Conservation (phyloP, 306 rosid genomes). For the Astragalus membranaceus region DNA sequence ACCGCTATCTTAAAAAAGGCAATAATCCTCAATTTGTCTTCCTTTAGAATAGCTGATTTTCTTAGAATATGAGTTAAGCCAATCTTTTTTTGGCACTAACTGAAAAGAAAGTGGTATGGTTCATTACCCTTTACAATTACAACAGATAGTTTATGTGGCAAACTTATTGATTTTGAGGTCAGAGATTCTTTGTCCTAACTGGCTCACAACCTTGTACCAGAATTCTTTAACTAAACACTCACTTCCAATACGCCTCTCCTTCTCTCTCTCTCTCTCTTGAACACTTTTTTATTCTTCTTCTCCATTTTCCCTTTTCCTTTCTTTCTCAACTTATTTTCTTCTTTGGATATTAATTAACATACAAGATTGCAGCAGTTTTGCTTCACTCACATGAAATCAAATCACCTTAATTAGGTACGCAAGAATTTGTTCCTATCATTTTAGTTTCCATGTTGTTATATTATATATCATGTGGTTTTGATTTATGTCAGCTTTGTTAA, state of each 20-base stretch:
- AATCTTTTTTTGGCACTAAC: constrained; percentile 24
- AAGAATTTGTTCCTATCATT: background rate
- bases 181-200: constrained; percentile 51
- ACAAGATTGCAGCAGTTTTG: background rate
- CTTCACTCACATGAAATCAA: constrained; percentile 4
- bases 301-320: background rate
- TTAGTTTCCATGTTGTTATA: background rate
- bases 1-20: constrained; percentile 16
- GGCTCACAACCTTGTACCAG: constrained; percentile 30
- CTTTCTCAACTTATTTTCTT: constrained; percentile 9
- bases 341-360: background rate
- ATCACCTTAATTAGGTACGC: constrained; percentile 13
- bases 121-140: constrained; percentile 16
- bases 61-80: constrained; percentile 24
- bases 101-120: constrained; percentile 11
- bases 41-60: background rate
- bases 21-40: constrained; percentile 2
- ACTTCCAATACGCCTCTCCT: background rate
- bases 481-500: background rate
- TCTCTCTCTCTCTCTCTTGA: background rate
- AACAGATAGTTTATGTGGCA: constrained; percentile 33
- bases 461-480: background rate
- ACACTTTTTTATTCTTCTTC: background rate
- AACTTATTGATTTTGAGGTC: constrained; percentile 41
- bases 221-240: constrained; percentile 23